Evolutionary conservation across 495 filamentous ascomycete genomes (phyloP).

Genomic region (Delitschia confertaspora): DNA sequence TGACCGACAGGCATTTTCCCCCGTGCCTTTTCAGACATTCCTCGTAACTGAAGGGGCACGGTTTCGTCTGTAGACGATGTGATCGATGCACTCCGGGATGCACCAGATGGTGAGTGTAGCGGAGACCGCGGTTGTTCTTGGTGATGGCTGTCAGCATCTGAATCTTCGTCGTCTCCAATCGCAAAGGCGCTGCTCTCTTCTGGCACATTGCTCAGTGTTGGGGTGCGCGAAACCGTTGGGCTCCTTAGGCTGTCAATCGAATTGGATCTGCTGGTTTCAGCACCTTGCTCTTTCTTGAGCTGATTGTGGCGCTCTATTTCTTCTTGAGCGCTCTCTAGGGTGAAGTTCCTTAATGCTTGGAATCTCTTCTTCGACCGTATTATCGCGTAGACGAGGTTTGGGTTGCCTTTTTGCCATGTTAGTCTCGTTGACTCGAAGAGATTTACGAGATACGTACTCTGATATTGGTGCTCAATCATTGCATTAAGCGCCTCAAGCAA

Average conservation of each 20-base stretch:
- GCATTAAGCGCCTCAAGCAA: constrained; percentile 87
- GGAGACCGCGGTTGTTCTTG: constrained; percentile 44
- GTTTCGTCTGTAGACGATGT: constrained; percentile 69
- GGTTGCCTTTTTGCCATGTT: constrained; percentile 43
- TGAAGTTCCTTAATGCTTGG: constrained; percentile 81
- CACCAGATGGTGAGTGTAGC: constrained; percentile 55
- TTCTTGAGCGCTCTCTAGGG: constrained; percentile 87
- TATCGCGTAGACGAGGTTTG: constrained; percentile 72
- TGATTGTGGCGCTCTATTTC: constrained; percentile 79
- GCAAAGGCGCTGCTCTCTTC: constrained; percentile 75
- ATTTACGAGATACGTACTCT: constrained; percentile 44
- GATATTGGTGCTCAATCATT: constrained; percentile 85
- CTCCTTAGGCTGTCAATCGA: constrained; percentile 67
- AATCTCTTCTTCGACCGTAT: constrained; percentile 74
- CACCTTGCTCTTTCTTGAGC: constrained; percentile 58
- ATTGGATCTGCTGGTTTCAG: constrained; percentile 40
- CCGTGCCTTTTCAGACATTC: constrained; percentile 96
- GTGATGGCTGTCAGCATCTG: constrained; percentile 54
- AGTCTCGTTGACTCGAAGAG: not conserved
- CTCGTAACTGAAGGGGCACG: constrained; percentile 78
- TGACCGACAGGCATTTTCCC: constrained; percentile 93
- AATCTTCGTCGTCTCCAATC: constrained; percentile 84
- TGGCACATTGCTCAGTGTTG: constrained; percentile 65
- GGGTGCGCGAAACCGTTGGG: constrained; percentile 51
- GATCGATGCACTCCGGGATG: constrained; percentile 62